These are phyloP conservation scores for Trypanosoma rangeli DNA, from an alignment of 208 protist species.

Conservation along the genomic window DNA sequence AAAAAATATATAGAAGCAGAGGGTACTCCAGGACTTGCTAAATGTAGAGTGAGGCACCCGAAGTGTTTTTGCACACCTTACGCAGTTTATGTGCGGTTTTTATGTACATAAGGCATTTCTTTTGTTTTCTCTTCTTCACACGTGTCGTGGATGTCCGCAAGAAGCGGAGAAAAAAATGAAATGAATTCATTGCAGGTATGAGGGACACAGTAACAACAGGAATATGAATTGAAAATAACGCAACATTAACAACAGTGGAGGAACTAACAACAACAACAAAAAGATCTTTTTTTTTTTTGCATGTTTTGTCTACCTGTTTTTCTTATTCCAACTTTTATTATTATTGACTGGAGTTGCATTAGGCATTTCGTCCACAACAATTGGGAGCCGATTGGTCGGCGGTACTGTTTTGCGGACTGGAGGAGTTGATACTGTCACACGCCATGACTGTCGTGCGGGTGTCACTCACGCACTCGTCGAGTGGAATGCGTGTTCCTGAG, in stretches of 20 bases:
- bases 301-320: constrained; percentile 2
- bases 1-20: not conserved
- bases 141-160: not conserved
- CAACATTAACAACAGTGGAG: not conserved
- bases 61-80: not conserved
- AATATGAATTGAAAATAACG: not conserved
- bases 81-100: not conserved
- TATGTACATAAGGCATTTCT: not conserved
- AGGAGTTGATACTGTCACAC: constrained; percentile 1
- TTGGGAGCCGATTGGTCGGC: not conserved
- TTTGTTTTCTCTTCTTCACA: not conserved
- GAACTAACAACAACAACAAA: not conserved
- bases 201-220: not conserved
- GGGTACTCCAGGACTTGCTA: not conserved
- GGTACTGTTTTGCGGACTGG: not conserved
- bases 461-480: constrained; percentile 82
- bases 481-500: constrained; percentile 73
- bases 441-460: constrained; percentile 83
- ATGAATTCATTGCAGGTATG: not conserved
- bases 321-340: constrained; percentile 16
- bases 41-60: not conserved
- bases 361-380: not conserved
- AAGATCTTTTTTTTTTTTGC: not conserved
- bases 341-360: not conserved
- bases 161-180: not conserved